A percentile compares a stretch with the other conserved stretches of the same genome.
phyloP scores from a whole-genome alignment of 805 yeast genomes.

The Kluyveromyces wickerhamii region DNA sequence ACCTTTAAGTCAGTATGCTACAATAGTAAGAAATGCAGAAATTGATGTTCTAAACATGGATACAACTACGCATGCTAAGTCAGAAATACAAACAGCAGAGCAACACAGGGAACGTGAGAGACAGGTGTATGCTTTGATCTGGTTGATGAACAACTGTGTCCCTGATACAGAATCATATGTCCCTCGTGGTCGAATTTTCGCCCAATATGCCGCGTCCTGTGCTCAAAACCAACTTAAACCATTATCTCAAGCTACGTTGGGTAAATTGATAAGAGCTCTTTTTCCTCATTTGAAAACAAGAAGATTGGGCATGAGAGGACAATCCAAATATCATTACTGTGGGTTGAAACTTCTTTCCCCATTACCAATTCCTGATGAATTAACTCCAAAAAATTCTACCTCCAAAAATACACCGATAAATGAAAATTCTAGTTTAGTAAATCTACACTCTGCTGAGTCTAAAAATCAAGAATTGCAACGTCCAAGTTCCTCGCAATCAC shows the following conservation, averaged over 20 bases:
- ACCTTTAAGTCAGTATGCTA: conserved; percentile 39
- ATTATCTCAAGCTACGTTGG: conserved; percentile 69
- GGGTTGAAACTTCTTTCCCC: conserved; percentile 47
- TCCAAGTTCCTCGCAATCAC: too few relatives aligned
- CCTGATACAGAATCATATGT: conserved; percentile 43
- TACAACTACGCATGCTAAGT: conserved; percentile 22
- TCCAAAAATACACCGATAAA: neutral
- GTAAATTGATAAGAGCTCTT: conserved; percentile 57
- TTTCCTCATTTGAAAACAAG: conserved; percentile 66
- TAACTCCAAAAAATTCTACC: conserved; percentile 18
- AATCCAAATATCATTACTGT: conserved; percentile 79
- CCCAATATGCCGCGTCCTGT: conserved; percentile 53
- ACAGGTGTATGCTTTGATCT: conserved; percentile 76
- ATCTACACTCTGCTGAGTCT: too few relatives aligned
- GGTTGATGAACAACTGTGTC: conserved; percentile 63
- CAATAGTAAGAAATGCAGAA: conserved; percentile 39
- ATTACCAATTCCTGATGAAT: conserved; percentile 17
- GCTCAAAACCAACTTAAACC: conserved; percentile 48
- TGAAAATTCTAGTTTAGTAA: neutral
- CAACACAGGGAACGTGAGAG: conserved; percentile 47
- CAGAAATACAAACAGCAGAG: conserved; percentile 26
- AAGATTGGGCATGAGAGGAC: conserved; percentile 74
- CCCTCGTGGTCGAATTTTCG: conserved; percentile 61
- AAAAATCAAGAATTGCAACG: too few relatives aligned
- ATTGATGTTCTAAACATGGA: conserved; percentile 25